A percentile compares a stretch with the other conserved stretches of the same genome.
phyloP scores from a whole-genome alignment of 306 rosid species.

The Quercus cerris region DNA sequence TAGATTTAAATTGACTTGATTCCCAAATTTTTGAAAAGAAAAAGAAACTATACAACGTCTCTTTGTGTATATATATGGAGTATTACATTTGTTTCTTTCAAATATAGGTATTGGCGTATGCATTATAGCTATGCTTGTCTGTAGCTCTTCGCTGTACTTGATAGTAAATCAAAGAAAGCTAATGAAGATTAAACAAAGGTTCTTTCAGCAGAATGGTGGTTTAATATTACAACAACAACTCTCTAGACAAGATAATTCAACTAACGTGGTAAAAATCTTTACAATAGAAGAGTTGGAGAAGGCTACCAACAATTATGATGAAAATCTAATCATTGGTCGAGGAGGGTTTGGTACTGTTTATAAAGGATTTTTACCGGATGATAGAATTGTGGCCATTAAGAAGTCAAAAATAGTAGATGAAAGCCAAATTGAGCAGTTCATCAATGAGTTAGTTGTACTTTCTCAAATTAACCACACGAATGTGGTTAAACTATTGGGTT shows the following conservation, averaged over 20 bases:
- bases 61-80: too few species aligned
- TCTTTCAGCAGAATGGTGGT: slow-evolving; percentile 17
- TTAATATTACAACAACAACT: neutral
- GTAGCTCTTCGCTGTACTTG: slow-evolving; percentile 6
- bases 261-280: slow-evolving; percentile 1
- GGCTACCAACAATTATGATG: neutral
- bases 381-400: too few species aligned
- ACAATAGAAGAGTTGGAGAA: slow-evolving; percentile 8
- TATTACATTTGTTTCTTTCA: neutral
- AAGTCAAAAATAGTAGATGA: neutral
- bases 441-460: neutral
- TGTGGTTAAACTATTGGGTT: too few species aligned
- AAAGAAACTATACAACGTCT: too few species aligned
- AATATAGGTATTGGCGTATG: neutral
- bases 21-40: too few species aligned
- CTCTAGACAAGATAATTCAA: neutral
- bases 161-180: slow-evolving; percentile 5
- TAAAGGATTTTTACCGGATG: too few species aligned
- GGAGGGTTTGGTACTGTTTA: too few species aligned
- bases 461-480: neutral
- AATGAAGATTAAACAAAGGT: neutral
- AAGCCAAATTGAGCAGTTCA: neutral
- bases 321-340: too few species aligned
- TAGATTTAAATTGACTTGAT: too few species aligned
- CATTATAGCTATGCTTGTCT: neutral